Base-by-base conservation (phyloP, 2,329 filamentous ascomycete species). In the Sporothrix humicola region DNA sequence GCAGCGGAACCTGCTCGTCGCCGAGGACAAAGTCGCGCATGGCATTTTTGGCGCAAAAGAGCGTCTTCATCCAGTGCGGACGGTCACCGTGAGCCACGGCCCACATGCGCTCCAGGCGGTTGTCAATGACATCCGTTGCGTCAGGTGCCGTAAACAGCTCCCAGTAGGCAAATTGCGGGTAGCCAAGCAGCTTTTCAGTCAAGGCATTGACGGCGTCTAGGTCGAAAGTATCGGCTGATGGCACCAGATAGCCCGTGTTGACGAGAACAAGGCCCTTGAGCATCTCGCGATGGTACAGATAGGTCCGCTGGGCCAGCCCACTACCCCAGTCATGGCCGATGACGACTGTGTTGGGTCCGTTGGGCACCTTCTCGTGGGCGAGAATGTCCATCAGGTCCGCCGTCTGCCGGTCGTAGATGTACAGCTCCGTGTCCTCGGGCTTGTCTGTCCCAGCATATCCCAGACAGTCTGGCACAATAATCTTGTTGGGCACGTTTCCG, bases 241-340 rank as follows among this genome's bases (percentile, higher is more conserved):
- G 84, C 0, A 80, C 78, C 10, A 76, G 73, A 77, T 87, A 87
- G 10, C 81, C 75, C 3, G 84, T 79, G 73, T 82, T 85, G 20
- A 86, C 73, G 74, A 85, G 79, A 7, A 82, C 77, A 1, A 87
- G 76, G n/a, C 82, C 84, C 4, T 77, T 66, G 6, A 85, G 82
- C 13, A 83, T 81, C 1, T 82, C 77, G 0, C 81, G 83, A 71
- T 83, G 77, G 75, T 82, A 82, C 66, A 84, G 80, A 76, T 83
- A 85, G 15, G 85, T 74, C 15, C 84, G 81, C 71, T 82, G 80
- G 0, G 82, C 81, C 12, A 83, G 74, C 8, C 72, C 74, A 17
- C 82, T 81, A 54, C 86, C 86, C 85, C 85, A 87, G 77, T 87
- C 85, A 74, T 87, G 85, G 59, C 85, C 86, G 46, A 86, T 79